Percentiles rank a stretch among this genome's conserved stretches.
These are phyloP conservation scores for Tuber melanosporum DNA, from an alignment of 495 filamentous ascomycete species.

Conservation along the genomic window DNA sequence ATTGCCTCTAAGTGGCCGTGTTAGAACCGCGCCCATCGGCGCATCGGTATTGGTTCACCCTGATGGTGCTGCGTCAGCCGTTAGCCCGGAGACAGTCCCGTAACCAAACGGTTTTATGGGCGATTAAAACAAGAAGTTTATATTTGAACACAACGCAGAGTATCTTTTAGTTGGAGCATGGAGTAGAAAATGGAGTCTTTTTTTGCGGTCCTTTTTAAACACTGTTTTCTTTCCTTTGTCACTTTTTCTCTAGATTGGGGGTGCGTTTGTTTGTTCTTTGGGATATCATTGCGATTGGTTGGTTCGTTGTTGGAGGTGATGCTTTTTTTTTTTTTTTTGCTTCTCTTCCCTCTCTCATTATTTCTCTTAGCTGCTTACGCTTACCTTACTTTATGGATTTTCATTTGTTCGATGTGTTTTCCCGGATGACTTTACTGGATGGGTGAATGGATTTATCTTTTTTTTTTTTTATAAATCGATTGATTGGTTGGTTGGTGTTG, in stretches of 20 bases:
- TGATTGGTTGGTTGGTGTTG: not conserved
- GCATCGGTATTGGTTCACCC: constrained; percentile 38
- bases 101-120: constrained; percentile 20
- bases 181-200: not conserved
- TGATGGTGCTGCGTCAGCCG: constrained; percentile 27
- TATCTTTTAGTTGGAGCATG: constrained; percentile 7
- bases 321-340: constrained; percentile 26
- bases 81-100: constrained; percentile 9
- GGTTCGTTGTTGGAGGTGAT: constrained; percentile 32
- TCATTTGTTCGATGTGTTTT: not conserved
- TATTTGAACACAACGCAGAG: not conserved
- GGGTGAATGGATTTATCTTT: not conserved
- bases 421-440: not conserved
- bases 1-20: constrained; percentile 68
- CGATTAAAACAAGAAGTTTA: constrained; percentile 20
- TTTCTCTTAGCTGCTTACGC: constrained; percentile 1
- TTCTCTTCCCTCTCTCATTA: constrained; percentile 10
- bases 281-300: constrained; percentile 7
- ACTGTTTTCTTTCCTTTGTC: constrained; percentile 13
- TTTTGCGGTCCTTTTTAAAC: not conserved
- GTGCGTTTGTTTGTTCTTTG: not conserved
- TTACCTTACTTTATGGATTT: not conserved
- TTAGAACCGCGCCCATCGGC: constrained; percentile 46
- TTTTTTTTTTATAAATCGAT: not conserved
- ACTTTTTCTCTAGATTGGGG: constrained; percentile 18